phyloP scores from a whole-genome alignment of 1,284 basidiomycete genomes.

The Fomitopsis palustris region DNA sequence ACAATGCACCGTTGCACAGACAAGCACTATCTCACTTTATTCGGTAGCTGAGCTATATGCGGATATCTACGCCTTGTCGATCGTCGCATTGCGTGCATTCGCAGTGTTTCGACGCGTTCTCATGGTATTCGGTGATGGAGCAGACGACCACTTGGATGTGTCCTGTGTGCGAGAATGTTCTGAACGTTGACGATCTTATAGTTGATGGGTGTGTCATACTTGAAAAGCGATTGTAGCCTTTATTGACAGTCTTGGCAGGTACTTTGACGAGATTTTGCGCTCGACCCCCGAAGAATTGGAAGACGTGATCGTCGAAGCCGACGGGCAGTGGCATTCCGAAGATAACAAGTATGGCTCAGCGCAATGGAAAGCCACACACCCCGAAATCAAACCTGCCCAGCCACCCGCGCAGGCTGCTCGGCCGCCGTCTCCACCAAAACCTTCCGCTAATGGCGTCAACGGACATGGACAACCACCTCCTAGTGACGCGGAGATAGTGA shows the following conservation, averaged over 20 bases:
- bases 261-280: slow-evolving; percentile 80
- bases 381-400: slow-evolving; percentile 27
- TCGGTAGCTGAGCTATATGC: slow-evolving; percentile 80
- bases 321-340: slow-evolving; percentile 93
- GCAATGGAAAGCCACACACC: slow-evolving; percentile 61
- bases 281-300: slow-evolving; percentile 79
- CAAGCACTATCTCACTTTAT: not conserved
- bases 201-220: slow-evolving; percentile 76
- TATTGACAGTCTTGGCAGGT: slow-evolving; percentile 42
- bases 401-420: slow-evolving; percentile 28
- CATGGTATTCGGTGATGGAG: slow-evolving; percentile 95
- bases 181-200: slow-evolving; percentile 82
- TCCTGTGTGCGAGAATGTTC: slow-evolving; percentile 86
- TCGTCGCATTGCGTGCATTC: slow-evolving; percentile 85
- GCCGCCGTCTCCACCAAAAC: slow-evolving; percentile 26
- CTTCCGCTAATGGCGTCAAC: slow-evolving; percentile 18
- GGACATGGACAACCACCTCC: slow-evolving; percentile 40
- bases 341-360: slow-evolving; percentile 82
- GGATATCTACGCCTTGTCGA: slow-evolving; percentile 83
- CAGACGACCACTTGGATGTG: slow-evolving; percentile 96
- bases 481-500: slow-evolving; percentile 63
- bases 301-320: slow-evolving; percentile 89
- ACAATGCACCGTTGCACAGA: too few species aligned
- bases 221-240: not conserved
- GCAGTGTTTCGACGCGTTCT: slow-evolving; percentile 94